These are phyloP conservation scores for Thalassiosira mediterranea DNA, from an alignment of 352 stramenopile species.

Conservation along the genomic window DNA sequence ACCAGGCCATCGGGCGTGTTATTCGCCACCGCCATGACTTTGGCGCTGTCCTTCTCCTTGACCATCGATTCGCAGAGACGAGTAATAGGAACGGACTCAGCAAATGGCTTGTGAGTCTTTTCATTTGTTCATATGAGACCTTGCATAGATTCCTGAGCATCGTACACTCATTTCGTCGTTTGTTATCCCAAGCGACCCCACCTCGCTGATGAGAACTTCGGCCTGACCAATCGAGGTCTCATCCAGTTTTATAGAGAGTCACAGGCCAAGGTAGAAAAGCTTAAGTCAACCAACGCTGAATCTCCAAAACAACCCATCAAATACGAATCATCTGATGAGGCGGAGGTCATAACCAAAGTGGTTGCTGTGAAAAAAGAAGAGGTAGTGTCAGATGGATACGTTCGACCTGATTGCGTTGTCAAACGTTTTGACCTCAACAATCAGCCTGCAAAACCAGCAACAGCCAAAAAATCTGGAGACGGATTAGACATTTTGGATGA, in stretches of 20 bases:
- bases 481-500: no score
- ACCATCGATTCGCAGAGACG: conserved; percentile 93
- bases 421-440: conserved; percentile 32
- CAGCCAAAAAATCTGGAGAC: no score
- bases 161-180: conserved; percentile 9
- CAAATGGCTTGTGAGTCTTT: conserved; percentile 89
- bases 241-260: conserved; percentile 73
- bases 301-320: conserved; percentile 2
- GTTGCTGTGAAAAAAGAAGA: no score
- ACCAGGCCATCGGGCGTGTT: conserved; percentile 98
- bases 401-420: no score
- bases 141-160: background rate
- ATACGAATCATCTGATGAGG: conserved; percentile 24
- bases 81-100: conserved; percentile 91
- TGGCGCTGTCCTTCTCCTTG: conserved; percentile 95
- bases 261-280: conserved; percentile 51
- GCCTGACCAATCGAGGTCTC: conserved; percentile 55
- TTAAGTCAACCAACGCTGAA: conserved; percentile 11
- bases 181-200: conserved; percentile 46
- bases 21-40: conserved; percentile 99
- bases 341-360: conserved; percentile 4
- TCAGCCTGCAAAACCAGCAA: no score
- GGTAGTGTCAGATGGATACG: no score
- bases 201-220: conserved; percentile 74
- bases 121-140: background rate